These are phyloP conservation scores for Salisapilia sapeloensis DNA, from an alignment of 352 stramenopile genomes.

Conservation along the genomic window DNA sequence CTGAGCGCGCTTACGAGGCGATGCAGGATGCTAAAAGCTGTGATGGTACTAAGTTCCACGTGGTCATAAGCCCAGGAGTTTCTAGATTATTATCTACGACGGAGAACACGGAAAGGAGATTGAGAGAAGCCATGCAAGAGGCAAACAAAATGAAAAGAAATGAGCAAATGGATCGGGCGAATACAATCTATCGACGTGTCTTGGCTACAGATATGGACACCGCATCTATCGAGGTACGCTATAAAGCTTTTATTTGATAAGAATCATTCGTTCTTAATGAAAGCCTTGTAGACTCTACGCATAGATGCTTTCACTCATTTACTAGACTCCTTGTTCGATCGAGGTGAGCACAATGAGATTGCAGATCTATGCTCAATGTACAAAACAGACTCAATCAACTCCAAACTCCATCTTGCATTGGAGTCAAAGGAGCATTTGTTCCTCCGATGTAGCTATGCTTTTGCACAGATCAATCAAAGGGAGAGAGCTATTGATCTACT, in stretches of 20 bases:
- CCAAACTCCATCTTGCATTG: not conserved
- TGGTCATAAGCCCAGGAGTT: no score
- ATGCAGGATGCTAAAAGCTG: constrained; percentile 45
- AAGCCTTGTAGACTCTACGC: not conserved
- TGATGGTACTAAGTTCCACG: no score
- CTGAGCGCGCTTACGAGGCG: constrained; percentile 53
- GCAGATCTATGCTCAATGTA: constrained; percentile 1
- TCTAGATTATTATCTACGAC: no score
- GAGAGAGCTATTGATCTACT: constrained; percentile 19
- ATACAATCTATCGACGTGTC: no score
- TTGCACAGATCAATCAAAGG: constrained; percentile 6
- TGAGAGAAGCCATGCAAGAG: no score
- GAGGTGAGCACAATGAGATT: not conserved
- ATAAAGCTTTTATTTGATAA: not conserved
- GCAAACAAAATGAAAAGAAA: no score
- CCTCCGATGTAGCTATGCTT: constrained; percentile 20
- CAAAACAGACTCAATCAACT: not conserved
- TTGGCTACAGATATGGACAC: no score
- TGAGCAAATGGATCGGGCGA: no score
- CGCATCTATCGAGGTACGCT: no score
- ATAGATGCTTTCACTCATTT: constrained; percentile 1
- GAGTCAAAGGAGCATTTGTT: constrained; percentile 8
- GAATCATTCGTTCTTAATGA: not conserved
- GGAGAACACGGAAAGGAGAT: no score
- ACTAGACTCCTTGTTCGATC: not conserved